phyloP scores from a whole-genome alignment of 495 filamentous ascomycete species.

The Neurospora terricola region DNA sequence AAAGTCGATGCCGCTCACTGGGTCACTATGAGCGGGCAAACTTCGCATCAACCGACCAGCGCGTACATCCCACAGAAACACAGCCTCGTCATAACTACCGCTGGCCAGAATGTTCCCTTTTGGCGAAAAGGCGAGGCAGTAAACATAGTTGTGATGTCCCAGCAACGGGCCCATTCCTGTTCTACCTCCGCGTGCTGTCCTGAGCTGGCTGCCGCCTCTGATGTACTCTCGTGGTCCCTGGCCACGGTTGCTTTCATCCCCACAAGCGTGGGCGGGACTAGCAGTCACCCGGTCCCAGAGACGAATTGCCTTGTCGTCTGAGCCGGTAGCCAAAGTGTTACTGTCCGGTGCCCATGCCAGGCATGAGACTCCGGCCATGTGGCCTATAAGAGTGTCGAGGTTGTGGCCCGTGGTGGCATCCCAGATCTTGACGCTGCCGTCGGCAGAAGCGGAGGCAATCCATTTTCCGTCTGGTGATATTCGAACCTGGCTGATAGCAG shows the following conservation, averaged over 20 bases:
- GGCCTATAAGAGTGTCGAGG: constrained; percentile 82
- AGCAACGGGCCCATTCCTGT: constrained; percentile 45
- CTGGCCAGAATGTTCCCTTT: constrained; percentile 94
- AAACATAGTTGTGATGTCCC: constrained; percentile 94
- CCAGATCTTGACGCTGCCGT: constrained; percentile 86
- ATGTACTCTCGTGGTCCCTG: not conserved
- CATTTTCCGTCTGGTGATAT: constrained; percentile 83
- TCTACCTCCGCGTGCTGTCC: constrained; percentile 17
- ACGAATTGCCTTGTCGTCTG: constrained; percentile 91
- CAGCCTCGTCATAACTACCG: constrained; percentile 93
- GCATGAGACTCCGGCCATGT: constrained; percentile 83
- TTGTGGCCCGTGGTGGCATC: constrained; percentile 65
- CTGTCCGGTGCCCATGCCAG: constrained; percentile 88
- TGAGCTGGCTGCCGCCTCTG: not conserved
- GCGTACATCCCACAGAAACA: constrained; percentile 92
- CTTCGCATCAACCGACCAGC: constrained; percentile 76
- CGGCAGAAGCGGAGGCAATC: constrained; percentile 86
- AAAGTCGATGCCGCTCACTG: constrained; percentile 87
- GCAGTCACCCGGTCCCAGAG: constrained; percentile 82
- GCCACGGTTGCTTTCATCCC: not conserved
- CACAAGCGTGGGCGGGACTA: constrained; percentile 43
- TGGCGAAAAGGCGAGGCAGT: constrained; percentile 83
- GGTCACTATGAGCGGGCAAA: constrained; percentile 89
- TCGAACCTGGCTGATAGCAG: constrained; percentile 73
- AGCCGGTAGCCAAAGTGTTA: constrained; percentile 75